Evolutionary conservation across 108 stramenopile genomes (phyloP).

Genomic region (Skeletonema grethae): DNA sequence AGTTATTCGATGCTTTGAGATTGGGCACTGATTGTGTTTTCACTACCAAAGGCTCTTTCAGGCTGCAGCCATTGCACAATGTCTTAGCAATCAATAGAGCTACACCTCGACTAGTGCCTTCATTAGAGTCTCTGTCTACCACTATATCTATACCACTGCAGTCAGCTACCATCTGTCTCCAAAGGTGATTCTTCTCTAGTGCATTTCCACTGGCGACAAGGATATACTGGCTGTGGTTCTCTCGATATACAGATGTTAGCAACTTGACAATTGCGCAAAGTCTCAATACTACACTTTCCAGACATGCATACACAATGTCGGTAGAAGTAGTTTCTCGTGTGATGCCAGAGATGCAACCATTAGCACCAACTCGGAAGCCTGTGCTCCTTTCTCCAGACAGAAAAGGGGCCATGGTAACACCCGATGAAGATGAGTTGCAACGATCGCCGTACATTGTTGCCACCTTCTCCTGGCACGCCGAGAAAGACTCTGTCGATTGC

Average conservation of each 20-base stretch:
- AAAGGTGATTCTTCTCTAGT: slow-evolving; percentile 69
- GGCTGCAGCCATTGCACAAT: neutral
- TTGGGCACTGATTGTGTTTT: slow-evolving; percentile 2
- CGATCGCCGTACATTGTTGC: slow-evolving; percentile 8
- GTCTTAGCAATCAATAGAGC: slow-evolving; percentile 54
- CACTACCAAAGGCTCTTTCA: slow-evolving; percentile 7
- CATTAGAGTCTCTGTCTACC: slow-evolving; percentile 60
- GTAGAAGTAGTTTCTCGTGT: slow-evolving; percentile 70
- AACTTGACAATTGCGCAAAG: slow-evolving; percentile 58
- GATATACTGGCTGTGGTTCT: neutral
- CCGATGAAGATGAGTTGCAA: neutral
- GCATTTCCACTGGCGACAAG: slow-evolving; percentile 82
- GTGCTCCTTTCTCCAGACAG: slow-evolving; percentile 81
- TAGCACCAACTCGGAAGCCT: slow-evolving; percentile 74
- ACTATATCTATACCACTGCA: slow-evolving; percentile 57
- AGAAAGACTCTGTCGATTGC: slow-evolving; percentile 44
- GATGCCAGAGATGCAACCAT: slow-evolving; percentile 67
- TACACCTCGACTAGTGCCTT: slow-evolving; percentile 79
- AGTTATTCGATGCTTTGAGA: neutral
- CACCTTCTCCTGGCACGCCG: slow-evolving; percentile 52
- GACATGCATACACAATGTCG: slow-evolving; percentile 61
- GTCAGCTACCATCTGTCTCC: slow-evolving; percentile 85
- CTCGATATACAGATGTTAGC: slow-evolving; percentile 13
- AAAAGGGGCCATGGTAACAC: slow-evolving; percentile 65
- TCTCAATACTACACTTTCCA: slow-evolving; percentile 75